Conservation (phyloP, 192 early-diverging fungal species). For the Obelidium mucronatum region DNA sequence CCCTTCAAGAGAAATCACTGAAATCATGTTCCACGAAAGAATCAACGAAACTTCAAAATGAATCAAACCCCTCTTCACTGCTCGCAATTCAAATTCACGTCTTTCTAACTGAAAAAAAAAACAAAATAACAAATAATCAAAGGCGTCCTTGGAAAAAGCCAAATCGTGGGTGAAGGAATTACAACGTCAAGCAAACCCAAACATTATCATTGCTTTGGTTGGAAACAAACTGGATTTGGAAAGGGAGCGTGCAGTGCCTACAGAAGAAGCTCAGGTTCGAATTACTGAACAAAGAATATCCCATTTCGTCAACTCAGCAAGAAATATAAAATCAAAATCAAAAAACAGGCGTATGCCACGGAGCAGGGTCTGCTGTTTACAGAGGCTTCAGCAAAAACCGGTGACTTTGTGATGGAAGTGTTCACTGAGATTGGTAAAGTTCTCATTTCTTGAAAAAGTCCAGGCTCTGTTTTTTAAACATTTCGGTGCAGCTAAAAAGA, state of each 20-base stretch:
- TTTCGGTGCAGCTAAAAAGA: constrained; percentile 69
- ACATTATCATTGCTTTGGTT: constrained; percentile 95
- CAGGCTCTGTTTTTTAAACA: background rate
- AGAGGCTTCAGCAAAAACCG: constrained; percentile 89
- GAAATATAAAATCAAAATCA: no score
- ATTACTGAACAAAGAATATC: no score
- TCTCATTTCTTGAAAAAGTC: background rate
- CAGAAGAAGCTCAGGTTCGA: constrained; percentile 69
- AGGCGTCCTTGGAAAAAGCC: constrained; percentile 87
- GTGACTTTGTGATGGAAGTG: constrained; percentile 83
- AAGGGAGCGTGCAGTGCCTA: constrained; percentile 69
- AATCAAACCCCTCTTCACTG: no score
- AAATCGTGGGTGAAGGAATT: constrained; percentile 97
- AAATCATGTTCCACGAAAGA: no score
- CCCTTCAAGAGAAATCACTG: no score
- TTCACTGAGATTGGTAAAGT: constrained; percentile 86
- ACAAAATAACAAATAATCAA: background rate
- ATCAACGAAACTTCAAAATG: no score
- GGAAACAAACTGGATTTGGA: constrained; percentile 96
- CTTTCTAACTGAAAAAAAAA: no score
- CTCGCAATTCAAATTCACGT: no score
- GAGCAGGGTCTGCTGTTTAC: constrained; percentile 83
- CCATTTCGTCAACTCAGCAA: no score
- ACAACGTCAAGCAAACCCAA: constrained; percentile 93
- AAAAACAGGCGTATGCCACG: constrained; percentile 73